Percentiles rank a stretch among this genome's conserved stretches.
Conservation (phyloP, 345 rosid genomes). For the Citropsis articulata region DNA sequence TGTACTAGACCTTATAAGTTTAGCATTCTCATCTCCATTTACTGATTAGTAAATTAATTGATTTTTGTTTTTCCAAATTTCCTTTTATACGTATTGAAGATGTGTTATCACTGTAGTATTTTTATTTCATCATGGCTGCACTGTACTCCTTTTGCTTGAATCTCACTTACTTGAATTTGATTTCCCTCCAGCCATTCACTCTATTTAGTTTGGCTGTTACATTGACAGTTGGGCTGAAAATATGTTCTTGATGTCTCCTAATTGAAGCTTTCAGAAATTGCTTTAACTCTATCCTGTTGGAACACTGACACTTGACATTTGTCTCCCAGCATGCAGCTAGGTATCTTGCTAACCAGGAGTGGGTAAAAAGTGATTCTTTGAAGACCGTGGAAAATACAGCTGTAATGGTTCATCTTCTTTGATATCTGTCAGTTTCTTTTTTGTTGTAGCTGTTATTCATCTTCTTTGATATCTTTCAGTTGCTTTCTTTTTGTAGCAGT, state of each 20-base stretch:
- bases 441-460: neutral
- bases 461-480: neutral
- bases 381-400: constrained; percentile 98
- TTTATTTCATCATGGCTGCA: neutral
- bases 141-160: constrained; percentile 1
- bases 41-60: neutral
- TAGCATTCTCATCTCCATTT: neutral
- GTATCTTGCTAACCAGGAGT: constrained; percentile 98
- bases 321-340: constrained; percentile 89
- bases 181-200: constrained; percentile 2
- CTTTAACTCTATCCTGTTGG: neutral
- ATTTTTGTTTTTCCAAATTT: neutral
- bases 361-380: constrained; percentile 95
- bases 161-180: constrained; percentile 4
- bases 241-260: neutral
- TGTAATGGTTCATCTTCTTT: constrained; percentile 44
- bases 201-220: constrained; percentile 2
- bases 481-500: constrained; percentile 13
- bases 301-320: constrained; percentile 20
- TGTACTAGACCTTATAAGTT: neutral
- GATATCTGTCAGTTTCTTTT: constrained; percentile 16
- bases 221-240: neutral
- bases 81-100: neutral
- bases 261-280: constrained; percentile 1
- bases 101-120: neutral